phyloP scores from a whole-genome alignment of 2,329 filamentous ascomycete genomes.

The Coniosporium tulheliwenetii region DNA sequence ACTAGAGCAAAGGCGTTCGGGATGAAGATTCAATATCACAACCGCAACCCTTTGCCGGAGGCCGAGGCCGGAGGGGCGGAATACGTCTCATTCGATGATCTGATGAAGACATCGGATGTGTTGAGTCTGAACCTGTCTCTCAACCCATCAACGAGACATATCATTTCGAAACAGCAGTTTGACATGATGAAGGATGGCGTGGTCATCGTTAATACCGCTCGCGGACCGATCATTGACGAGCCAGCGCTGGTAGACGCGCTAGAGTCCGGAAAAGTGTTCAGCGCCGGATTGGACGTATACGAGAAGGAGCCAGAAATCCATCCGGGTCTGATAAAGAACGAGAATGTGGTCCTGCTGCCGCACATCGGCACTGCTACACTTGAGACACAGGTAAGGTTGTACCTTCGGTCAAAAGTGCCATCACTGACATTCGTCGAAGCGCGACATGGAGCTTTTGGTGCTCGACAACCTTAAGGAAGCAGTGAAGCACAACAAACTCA shows the following conservation, averaged over 20 bases:
- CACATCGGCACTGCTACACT: constrained; percentile 45
- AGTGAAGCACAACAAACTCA: constrained; percentile 38
- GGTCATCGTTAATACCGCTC: constrained; percentile 41
- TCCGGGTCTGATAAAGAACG: constrained; percentile 30
- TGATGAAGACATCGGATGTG: constrained; percentile 38
- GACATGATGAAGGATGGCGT: constrained; percentile 39
- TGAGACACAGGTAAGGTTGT: constrained; percentile 35
- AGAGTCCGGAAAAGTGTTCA: constrained; percentile 37
- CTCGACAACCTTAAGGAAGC: constrained; percentile 41
- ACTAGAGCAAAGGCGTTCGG: constrained; percentile 36
- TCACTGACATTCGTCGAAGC: constrained; percentile 7
- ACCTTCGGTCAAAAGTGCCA: neutral
- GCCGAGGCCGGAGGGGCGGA: constrained; percentile 28
- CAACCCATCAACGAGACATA: constrained; percentile 32
- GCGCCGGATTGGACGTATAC: constrained; percentile 41
- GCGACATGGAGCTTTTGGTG: constrained; percentile 45
- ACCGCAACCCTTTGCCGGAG: constrained; percentile 26
- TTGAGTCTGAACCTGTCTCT: constrained; percentile 39
- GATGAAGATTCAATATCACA: constrained; percentile 44
- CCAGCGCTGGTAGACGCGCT: constrained; percentile 37
- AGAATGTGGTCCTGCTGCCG: constrained; percentile 39
- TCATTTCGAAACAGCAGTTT: constrained; percentile 36
- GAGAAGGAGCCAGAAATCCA: constrained; percentile 41
- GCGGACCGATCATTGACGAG: constrained; percentile 42
- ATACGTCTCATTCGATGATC: constrained; percentile 40